Conservation (phyloP, 768 basidiomycete genomes). For the Boletus pseudopeckii region DNA sequence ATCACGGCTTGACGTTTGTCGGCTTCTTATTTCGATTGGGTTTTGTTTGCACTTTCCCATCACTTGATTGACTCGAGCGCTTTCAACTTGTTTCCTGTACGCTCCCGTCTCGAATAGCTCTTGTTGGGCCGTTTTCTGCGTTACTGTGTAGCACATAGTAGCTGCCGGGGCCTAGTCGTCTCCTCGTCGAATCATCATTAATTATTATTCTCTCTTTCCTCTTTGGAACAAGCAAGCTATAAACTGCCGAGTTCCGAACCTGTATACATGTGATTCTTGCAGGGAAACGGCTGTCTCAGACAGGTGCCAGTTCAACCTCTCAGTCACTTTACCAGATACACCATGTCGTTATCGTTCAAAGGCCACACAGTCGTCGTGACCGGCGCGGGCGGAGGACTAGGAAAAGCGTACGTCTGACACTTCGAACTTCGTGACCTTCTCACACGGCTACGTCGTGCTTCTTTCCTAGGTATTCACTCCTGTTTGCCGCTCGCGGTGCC, state of each 20-base stretch:
- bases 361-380: constrained; percentile 92
- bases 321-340: neutral
- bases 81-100: constrained; percentile 30
- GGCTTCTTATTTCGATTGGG: constrained; percentile 28
- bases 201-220: constrained; percentile 19
- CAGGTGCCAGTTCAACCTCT: neutral
- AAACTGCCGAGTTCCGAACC: neutral
- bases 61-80: constrained; percentile 26
- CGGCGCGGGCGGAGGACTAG: constrained; percentile 93
- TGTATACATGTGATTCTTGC: constrained; percentile 11
- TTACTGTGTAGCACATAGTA: constrained; percentile 35
- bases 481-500: constrained; percentile 92
- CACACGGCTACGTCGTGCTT: neutral
- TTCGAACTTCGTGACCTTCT: neutral
- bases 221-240: no score
- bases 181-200: constrained; percentile 17
- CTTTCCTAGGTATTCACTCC: constrained; percentile 69
- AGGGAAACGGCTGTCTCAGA: neutral
- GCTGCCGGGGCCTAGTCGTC: constrained; percentile 33
- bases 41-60: constrained; percentile 1
- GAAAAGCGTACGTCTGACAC: constrained; percentile 66
- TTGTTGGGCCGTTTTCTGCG: constrained; percentile 24
- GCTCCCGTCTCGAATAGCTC: constrained; percentile 28
- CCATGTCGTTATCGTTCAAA: constrained; percentile 66
- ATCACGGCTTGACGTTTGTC: constrained; percentile 20